Evolutionary conservation across 495 filamentous ascomycete species (phyloP).

Genomic region (Penicillium longicatenatum): DNA sequence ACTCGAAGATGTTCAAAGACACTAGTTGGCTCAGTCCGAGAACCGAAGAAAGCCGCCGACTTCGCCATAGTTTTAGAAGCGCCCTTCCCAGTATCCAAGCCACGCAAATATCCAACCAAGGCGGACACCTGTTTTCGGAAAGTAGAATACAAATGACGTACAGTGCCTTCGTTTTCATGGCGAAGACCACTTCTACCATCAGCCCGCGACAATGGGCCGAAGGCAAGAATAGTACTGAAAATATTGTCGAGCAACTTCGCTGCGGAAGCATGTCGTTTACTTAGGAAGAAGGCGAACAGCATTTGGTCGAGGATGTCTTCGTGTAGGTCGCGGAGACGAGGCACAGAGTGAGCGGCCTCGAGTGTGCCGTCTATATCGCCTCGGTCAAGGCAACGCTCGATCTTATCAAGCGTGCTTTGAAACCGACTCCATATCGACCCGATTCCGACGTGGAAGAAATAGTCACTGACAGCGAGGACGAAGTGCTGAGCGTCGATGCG

Average conservation of each 20-base stretch:
- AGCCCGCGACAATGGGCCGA: constrained; percentile 54
- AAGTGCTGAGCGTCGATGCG: constrained; percentile 78
- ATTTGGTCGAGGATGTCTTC: constrained; percentile 78
- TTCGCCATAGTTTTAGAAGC: constrained; percentile 35
- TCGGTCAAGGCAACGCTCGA: constrained; percentile 59
- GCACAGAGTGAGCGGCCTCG: constrained; percentile 58
- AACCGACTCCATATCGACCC: constrained; percentile 70
- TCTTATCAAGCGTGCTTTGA: constrained; percentile 59
- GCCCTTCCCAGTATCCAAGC: constrained; percentile 51
- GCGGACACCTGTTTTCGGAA: constrained; percentile 70
- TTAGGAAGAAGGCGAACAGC: constrained; percentile 70
- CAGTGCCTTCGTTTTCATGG: constrained; percentile 43
- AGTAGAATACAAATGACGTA: constrained; percentile 56
- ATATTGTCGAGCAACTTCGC: constrained; percentile 77
- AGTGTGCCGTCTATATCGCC: constrained; percentile 48
- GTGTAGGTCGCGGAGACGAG: constrained; percentile 67
- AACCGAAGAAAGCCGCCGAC: constrained; percentile 27
- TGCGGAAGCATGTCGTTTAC: constrained; percentile 56
- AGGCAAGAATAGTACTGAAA: constrained; percentile 69
- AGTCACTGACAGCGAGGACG: constrained; percentile 62
- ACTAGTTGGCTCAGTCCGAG: constrained; percentile 37
- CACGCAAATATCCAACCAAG: constrained; percentile 52
- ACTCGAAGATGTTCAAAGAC: constrained; percentile 53
- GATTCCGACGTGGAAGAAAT: constrained; percentile 79
- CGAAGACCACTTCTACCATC: constrained; percentile 42